phyloP scores from a whole-genome alignment of 495 filamentous ascomycete genomes.

The Penicillium angulare region DNA sequence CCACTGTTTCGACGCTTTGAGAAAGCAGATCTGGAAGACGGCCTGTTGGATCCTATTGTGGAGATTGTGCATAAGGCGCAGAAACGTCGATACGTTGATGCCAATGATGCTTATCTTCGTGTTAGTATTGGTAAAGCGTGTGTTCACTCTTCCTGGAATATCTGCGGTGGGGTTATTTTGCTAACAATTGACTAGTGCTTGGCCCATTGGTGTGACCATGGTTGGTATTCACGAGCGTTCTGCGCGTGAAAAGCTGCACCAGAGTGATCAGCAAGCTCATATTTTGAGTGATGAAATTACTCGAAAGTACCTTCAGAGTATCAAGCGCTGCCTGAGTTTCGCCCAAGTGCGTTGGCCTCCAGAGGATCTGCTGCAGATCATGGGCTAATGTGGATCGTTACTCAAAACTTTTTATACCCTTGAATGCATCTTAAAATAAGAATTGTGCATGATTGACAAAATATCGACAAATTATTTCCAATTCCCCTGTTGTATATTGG shows the following conservation, averaged over 20 bases:
- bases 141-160: slow-evolving; percentile 19
- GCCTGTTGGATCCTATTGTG: slow-evolving; percentile 78
- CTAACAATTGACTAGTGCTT: slow-evolving; percentile 55
- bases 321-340: slow-evolving; percentile 95
- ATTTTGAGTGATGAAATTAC: slow-evolving; percentile 97
- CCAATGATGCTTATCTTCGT: slow-evolving; percentile 90
- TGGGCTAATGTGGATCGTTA: no score
- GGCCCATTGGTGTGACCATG: slow-evolving; percentile 96
- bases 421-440: not conserved
- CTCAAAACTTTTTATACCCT: slow-evolving; percentile 17
- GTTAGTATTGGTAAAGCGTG: slow-evolving; percentile 94
- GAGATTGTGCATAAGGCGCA: slow-evolving; percentile 93
- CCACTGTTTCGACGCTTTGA: slow-evolving; percentile 92
- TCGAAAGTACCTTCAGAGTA: slow-evolving; percentile 93
- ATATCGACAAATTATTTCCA: no score
- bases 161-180: not conserved
- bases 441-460: no score
- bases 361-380: slow-evolving; percentile 86
- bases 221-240: slow-evolving; percentile 97
- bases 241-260: slow-evolving; percentile 90
- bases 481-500: no score
- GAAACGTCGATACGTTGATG: slow-evolving; percentile 87
- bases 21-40: slow-evolving; percentile 70
- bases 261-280: slow-evolving; percentile 83
- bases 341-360: slow-evolving; percentile 96